Evolutionary conservation across 306 rosid species (phyloP).

Genomic region (Lablab purpureus): DNA sequence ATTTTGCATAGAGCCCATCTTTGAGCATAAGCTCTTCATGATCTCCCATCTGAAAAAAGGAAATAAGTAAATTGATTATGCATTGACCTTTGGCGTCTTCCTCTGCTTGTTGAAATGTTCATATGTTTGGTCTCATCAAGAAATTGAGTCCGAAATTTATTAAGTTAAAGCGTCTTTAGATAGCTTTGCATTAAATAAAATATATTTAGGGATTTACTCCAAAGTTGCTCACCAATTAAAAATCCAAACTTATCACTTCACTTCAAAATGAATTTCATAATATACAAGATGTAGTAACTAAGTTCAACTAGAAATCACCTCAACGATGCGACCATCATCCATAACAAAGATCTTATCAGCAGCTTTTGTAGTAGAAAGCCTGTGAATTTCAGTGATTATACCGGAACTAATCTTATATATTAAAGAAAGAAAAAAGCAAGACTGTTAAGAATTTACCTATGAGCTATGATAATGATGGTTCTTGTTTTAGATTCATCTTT

Average conservation of each 20-base stretch:
- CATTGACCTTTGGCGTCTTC: not conserved
- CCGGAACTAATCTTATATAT: not conserved
- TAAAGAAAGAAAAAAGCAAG: slow-evolving; percentile 18
- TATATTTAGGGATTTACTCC: not conserved
- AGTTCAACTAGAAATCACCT: slow-evolving; percentile 61
- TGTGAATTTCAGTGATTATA: slow-evolving; percentile 41
- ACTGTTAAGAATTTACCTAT: slow-evolving; percentile 57
- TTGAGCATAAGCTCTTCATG: slow-evolving; percentile 73
- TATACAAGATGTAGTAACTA: slow-evolving; percentile 6
- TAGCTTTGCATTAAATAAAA: not conserved
- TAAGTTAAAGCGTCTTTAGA: not conserved
- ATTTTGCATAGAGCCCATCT: slow-evolving; percentile 73
- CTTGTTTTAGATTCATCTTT: slow-evolving; percentile 65
- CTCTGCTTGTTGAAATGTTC: not conserved
- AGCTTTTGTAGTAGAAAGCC: slow-evolving; percentile 90
- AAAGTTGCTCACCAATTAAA: not conserved
- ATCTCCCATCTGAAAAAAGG: slow-evolving; percentile 66
- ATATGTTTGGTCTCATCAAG: not conserved
- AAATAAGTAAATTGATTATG: not conserved
- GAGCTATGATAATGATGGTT: slow-evolving; percentile 78
- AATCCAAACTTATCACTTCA: not conserved
- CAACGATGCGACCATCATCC: slow-evolving; percentile 77
- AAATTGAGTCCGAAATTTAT: not conserved
- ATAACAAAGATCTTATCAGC: slow-evolving; percentile 86
- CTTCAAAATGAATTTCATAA: not conserved